phyloP scores from a whole-genome alignment of 768 basidiomycete genomes.

The Lactarius hatsudake region DNA sequence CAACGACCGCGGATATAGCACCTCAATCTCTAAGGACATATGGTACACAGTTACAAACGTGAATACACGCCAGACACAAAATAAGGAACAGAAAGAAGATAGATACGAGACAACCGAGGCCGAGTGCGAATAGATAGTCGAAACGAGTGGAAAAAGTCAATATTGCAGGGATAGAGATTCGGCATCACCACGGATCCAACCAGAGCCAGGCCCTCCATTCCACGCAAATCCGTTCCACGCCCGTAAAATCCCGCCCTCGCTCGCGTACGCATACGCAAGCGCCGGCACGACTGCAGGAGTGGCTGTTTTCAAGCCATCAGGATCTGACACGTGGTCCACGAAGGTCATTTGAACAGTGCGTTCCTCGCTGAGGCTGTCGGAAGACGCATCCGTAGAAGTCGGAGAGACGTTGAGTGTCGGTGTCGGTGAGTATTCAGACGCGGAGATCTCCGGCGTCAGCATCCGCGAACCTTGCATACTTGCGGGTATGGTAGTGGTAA shows the following conservation, averaged over 20 bases:
- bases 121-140: constrained; percentile 21
- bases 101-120: constrained; percentile 19
- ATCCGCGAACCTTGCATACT: constrained; percentile 17
- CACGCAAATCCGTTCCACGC: constrained; percentile 26
- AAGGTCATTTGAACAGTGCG: constrained; percentile 27
- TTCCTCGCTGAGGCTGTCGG: constrained; percentile 25
- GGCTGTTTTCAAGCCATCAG: constrained; percentile 15
- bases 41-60: constrained; percentile 22
- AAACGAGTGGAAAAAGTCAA: constrained; percentile 16
- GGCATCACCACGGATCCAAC: constrained; percentile 20
- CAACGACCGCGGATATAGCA: constrained; percentile 2
- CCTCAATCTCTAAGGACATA: constrained; percentile 19
- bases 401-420: constrained; percentile 27
- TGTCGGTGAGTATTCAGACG: constrained; percentile 25
- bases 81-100: constrained; percentile 13
- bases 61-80: constrained; percentile 20
- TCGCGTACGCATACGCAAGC: constrained; percentile 27
- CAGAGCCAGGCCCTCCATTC: constrained; percentile 20
- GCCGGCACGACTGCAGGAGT: constrained; percentile 14
- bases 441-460: constrained; percentile 14
- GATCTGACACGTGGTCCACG: constrained; percentile 19
- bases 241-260: constrained; percentile 27
- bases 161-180: constrained; percentile 18
- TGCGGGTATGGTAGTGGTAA: neutral
- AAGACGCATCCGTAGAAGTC: constrained; percentile 25